A percentile compares a stretch with the other conserved stretches of the same genome.
These are phyloP conservation scores for Lodderomyces metapsilosis DNA, from an alignment of 1,139 yeast genomes.

Conservation along the genomic window DNA sequence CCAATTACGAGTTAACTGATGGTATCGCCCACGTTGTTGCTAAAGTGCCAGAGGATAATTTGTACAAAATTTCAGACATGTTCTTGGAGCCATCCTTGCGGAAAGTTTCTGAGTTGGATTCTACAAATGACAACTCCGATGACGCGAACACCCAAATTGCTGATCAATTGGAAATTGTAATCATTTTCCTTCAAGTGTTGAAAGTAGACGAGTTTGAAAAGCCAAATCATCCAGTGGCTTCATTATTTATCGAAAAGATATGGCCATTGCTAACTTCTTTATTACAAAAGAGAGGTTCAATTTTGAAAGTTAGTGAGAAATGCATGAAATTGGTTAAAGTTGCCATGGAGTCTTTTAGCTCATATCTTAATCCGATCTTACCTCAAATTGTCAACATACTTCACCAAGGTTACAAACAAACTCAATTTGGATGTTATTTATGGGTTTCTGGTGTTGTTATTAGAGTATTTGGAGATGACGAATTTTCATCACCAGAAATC, in stretches of 20 bases:
- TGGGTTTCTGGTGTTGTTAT: slow-evolving; percentile 89
- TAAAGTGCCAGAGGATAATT: slow-evolving; percentile 43
- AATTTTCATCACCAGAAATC: slow-evolving; percentile 32
- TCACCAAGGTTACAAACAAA: slow-evolving; percentile 65
- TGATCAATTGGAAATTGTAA: slow-evolving; percentile 72
- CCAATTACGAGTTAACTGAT: slow-evolving; percentile 78
- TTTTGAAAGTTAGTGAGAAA: slow-evolving; percentile 68
- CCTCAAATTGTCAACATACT: slow-evolving; percentile 62
- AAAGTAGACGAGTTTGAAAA: slow-evolving; percentile 35
- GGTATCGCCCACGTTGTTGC: slow-evolving; percentile 85
- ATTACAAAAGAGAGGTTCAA: slow-evolving; percentile 53
- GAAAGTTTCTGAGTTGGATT: slow-evolving; percentile 34
- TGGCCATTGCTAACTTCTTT: slow-evolving; percentile 59
- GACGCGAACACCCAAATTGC: slow-evolving; percentile 49
- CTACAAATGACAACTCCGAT: slow-evolving; percentile 17
- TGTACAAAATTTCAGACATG: slow-evolving; percentile 41
- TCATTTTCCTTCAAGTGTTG: slow-evolving; percentile 67
- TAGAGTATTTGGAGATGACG: slow-evolving; percentile 71
- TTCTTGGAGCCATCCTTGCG: slow-evolving; percentile 69
- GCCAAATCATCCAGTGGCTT: slow-evolving; percentile 54
- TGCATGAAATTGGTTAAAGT: slow-evolving; percentile 65
- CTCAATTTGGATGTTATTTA: slow-evolving; percentile 76
- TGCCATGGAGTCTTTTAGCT: slow-evolving; percentile 64
- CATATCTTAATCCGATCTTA: slow-evolving; percentile 62
- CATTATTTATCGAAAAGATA: slow-evolving; percentile 50